These are phyloP conservation scores for Tolypocladium album DNA, from an alignment of 2,329 filamentous ascomycete genomes.

Conservation along the genomic window DNA sequence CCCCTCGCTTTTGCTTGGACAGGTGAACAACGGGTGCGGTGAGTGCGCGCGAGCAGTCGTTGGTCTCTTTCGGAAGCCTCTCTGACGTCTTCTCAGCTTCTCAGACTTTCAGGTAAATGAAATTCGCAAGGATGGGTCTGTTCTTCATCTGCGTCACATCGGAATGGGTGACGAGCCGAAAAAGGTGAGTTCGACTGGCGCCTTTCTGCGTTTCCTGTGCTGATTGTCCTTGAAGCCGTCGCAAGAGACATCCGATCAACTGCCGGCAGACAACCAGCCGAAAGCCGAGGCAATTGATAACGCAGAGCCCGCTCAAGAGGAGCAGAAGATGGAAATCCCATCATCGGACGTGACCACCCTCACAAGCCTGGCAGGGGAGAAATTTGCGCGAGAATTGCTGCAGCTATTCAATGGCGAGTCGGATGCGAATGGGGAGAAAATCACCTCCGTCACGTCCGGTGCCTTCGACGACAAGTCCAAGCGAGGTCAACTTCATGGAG, in stretches of 20 bases:
- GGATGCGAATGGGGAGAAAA: slow-evolving; percentile 14
- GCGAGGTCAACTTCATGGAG: slow-evolving; percentile 40
- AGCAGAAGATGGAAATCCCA: slow-evolving; percentile 14
- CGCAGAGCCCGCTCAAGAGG: slow-evolving; percentile 7
- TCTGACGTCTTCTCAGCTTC: slow-evolving; percentile 41
- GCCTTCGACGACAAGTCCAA: slow-evolving; percentile 32
- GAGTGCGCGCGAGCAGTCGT: slow-evolving; percentile 3
- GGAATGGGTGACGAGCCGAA: slow-evolving; percentile 12
- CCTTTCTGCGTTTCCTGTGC: neutral
- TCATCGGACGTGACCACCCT: slow-evolving; percentile 24
- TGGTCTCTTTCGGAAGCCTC: neutral
- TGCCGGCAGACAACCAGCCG: neutral
- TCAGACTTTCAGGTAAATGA: slow-evolving; percentile 92
- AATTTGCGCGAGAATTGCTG: slow-evolving; percentile 28
- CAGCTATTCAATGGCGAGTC: slow-evolving; percentile 27
- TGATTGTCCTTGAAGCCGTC: neutral
- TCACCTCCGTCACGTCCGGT: slow-evolving; percentile 26
- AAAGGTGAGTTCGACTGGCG: slow-evolving; percentile 3
- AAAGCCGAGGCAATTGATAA: slow-evolving; percentile 9
- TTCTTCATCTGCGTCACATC: slow-evolving; percentile 57
- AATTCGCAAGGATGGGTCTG: slow-evolving; percentile 63
- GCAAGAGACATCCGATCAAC: neutral
- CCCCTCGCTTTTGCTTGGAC: slow-evolving; percentile 25
- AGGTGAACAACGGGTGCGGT: slow-evolving; percentile 29
- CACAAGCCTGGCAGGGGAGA: slow-evolving; percentile 24